Percentiles rank a stretch among this genome's conserved stretches.
Evolutionary conservation across 176 grass and related monocot genomes (phyloP).

Genomic region (Musa itinerans): DNA sequence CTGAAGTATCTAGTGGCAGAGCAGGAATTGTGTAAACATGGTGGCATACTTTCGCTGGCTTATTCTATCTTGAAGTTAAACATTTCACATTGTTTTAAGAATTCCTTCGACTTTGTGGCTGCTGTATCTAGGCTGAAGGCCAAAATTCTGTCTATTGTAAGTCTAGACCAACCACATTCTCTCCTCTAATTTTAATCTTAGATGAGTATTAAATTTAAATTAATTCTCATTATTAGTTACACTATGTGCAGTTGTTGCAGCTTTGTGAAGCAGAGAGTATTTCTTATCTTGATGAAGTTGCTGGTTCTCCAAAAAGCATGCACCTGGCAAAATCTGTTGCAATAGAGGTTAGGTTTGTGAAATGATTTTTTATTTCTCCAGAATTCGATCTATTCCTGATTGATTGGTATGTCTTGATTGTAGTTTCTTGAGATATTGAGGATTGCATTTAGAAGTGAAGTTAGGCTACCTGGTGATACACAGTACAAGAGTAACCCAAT

Average conservation of each 20-base stretch:
- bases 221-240: slow-evolving; percentile 25
- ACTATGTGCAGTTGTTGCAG: slow-evolving; percentile 55
- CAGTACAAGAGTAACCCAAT: slow-evolving; percentile 40
- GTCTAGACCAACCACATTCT: slow-evolving; percentile 19
- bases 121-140: slow-evolving; percentile 75
- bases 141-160: slow-evolving; percentile 90
- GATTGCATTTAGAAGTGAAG: slow-evolving; percentile 61
- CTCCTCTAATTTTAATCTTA: slow-evolving; percentile 15
- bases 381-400: slow-evolving; percentile 17
- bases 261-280: slow-evolving; percentile 96
- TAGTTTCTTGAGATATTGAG: slow-evolving; percentile 93
- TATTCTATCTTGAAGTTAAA: slow-evolving; percentile 58
- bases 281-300: slow-evolving; percentile 97
- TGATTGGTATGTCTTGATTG: slow-evolving; percentile 18
- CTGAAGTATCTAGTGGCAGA: slow-evolving; percentile 7
- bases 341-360: slow-evolving; percentile 54
- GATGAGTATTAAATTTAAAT: slow-evolving; percentile 1
- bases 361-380: slow-evolving; percentile 8
- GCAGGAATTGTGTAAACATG: slow-evolving; percentile 88
- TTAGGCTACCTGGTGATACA: slow-evolving; percentile 12
- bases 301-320: slow-evolving; percentile 63
- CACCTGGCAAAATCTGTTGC: slow-evolving; percentile 72
- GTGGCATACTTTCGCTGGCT: slow-evolving; percentile 76
- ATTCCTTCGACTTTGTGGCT: slow-evolving; percentile 54
- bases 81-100: slow-evolving; percentile 58